Percentiles rank a stretch among this genome's conserved stretches.
Evolutionary conservation across 164 flowering plant species (phyloP).

Genomic region (Warburgia ugandensis): DNA sequence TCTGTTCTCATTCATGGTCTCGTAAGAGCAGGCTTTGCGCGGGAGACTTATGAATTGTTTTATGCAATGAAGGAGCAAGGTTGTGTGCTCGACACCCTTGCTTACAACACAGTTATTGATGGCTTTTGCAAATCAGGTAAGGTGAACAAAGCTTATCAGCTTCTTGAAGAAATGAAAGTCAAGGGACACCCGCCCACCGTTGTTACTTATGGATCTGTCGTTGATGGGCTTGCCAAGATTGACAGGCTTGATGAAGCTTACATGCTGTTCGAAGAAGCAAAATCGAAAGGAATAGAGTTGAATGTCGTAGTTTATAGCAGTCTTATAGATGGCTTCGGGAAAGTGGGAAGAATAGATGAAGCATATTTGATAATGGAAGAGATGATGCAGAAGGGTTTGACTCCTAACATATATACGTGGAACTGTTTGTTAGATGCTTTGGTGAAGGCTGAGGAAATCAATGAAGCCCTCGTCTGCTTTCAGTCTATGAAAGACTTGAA

Average conservation of each 20-base stretch:
- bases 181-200: constrained; percentile 71
- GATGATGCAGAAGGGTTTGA: constrained; percentile 74
- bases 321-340: constrained; percentile 91
- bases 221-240: constrained; percentile 89
- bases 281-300: constrained; percentile 50
- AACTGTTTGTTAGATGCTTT: constrained; percentile 84
- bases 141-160: constrained; percentile 83
- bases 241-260: constrained; percentile 97
- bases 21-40: constrained; percentile 72
- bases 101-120: constrained; percentile 80
- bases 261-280: constrained; percentile 96
- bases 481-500: constrained; percentile 78
- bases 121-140: constrained; percentile 95
- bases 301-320: constrained; percentile 76
- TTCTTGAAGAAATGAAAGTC: constrained; percentile 85
- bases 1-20: constrained; percentile 82
- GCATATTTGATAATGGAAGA: constrained; percentile 91
- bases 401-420: constrained; percentile 83
- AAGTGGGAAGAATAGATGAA: constrained; percentile 90
- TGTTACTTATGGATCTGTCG: constrained; percentile 85
- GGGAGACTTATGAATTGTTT: constrained; percentile 64
- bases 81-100: constrained; percentile 61
- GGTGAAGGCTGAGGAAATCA: constrained; percentile 77
- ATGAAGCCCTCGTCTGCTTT: constrained; percentile 84
- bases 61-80: constrained; percentile 87